Evolutionary conservation across 192 early-diverging fungal genomes (phyloP).

Genomic region (Anaeromyces robustus): DNA sequence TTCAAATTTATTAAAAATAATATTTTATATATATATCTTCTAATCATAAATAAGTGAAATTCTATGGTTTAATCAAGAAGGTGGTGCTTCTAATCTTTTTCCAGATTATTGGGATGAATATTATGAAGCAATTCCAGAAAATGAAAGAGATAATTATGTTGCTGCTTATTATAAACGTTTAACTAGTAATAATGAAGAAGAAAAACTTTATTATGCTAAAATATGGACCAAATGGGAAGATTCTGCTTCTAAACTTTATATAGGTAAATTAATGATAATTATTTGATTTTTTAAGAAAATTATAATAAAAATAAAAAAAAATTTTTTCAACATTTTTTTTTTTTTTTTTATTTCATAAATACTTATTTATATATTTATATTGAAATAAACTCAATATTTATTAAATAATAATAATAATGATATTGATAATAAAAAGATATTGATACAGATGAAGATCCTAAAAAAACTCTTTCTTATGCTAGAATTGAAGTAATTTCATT

Average conservation of each 20-base stretch:
- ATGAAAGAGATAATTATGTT: conserved; percentile 43
- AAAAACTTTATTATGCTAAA: conserved; percentile 30
- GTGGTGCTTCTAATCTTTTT: conserved; percentile 44
- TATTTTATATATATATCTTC: no score
- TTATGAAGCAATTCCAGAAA: conserved; percentile 34
- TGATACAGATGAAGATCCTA: conserved; percentile 33
- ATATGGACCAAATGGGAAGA: conserved; percentile 17
- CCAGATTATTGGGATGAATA: conserved; percentile 45
- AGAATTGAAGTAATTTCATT: conserved; percentile 42
- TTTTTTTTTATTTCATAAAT: no score
- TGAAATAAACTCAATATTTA: background rate
- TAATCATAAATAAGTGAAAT: conserved; percentile 41
- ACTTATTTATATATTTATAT: no score
- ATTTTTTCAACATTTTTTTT: no score
- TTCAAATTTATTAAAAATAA: background rate
- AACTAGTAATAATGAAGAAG: conserved; percentile 28
- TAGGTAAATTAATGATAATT: conserved; percentile 28
- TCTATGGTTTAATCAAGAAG: conserved; percentile 51
- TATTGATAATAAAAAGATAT: conserved; percentile 31
- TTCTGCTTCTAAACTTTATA: background rate
- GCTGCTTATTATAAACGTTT: conserved; percentile 48
- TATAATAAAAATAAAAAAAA: background rate
- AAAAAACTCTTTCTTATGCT: conserved; percentile 46
- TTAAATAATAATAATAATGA: no score
- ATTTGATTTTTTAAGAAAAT: background rate